Conservation (phyloP, 768 basidiomycete genomes). For the Thelephora ganbajun region DNA sequence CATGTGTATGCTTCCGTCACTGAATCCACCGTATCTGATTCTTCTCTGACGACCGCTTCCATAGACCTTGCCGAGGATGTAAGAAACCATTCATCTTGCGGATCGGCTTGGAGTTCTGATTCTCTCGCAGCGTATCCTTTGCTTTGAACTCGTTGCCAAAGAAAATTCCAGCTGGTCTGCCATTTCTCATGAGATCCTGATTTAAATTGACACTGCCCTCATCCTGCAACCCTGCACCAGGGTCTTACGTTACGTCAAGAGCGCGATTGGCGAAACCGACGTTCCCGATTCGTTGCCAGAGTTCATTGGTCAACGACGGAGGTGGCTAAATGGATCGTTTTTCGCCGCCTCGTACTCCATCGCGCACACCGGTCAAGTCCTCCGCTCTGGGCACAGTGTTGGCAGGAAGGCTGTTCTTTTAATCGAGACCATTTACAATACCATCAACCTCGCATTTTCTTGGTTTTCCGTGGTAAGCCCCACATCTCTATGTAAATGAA, state of each 20-base stretch:
- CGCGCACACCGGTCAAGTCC: constrained; percentile 70
- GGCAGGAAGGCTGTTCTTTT: constrained; percentile 61
- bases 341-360: constrained; percentile 92
- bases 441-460: constrained; percentile 75
- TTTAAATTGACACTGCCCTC: not conserved
- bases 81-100: constrained; percentile 11
- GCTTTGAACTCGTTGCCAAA: constrained; percentile 70
- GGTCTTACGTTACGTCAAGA: constrained; percentile 94
- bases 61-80: constrained; percentile 85
- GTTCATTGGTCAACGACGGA: constrained; percentile 83
- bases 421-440: constrained; percentile 76
- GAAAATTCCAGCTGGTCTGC: constrained; percentile 62
- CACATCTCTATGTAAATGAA: not conserved
- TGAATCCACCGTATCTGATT: not conserved
- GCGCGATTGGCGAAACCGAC: constrained; percentile 86
- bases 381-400: constrained; percentile 70
- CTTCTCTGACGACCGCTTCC: not conserved
- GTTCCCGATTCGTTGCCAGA: constrained; percentile 88
- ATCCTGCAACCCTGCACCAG: constrained; percentile 24
- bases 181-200: constrained; percentile 5
- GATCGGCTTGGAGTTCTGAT: constrained; percentile 7
- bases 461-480: constrained; percentile 83
- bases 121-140: constrained; percentile 57
- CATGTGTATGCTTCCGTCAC: constrained; percentile 53
- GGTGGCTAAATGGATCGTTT: constrained; percentile 88